Percentiles rank a stretch among this genome's conserved stretches.
Evolutionary conservation across 1,284 basidiomycete genomes (phyloP).

Genomic region (Ceratobasidium sp.): DNA sequence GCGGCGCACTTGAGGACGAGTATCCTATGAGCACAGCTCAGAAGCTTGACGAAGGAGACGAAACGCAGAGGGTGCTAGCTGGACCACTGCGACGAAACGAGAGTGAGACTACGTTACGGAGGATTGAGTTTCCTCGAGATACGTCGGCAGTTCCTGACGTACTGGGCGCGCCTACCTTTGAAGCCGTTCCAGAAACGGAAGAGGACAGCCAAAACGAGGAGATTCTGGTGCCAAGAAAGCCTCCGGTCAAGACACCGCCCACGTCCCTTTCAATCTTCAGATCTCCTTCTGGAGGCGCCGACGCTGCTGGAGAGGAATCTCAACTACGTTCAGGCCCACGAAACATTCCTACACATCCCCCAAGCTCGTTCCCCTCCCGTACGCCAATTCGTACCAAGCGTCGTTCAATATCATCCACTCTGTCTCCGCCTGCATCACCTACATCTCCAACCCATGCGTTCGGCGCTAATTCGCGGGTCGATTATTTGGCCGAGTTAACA

Average conservation of each 20-base stretch:
- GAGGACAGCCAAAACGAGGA: conserved; percentile 42
- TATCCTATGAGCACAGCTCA: neutral
- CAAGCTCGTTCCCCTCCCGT: conserved; percentile 66
- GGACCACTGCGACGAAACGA: conserved; percentile 26
- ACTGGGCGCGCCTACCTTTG: neutral
- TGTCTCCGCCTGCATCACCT: conserved; percentile 56
- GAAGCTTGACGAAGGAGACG: neutral
- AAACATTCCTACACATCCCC: conserved; percentile 35
- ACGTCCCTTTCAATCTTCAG: neutral
- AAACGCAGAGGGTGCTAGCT: neutral
- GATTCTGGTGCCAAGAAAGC: conserved; percentile 31
- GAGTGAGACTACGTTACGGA: conserved; percentile 34
- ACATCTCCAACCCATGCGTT: conserved; percentile 43
- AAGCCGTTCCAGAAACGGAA: conserved; percentile 28
- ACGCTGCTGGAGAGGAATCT: conserved; percentile 20
- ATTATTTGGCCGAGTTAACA: conserved; percentile 77
- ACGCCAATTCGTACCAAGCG: conserved; percentile 96
- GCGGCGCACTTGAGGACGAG: conserved; percentile 20
- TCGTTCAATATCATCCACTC: conserved; percentile 86
- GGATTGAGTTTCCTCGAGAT: conserved; percentile 24
- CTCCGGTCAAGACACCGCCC: neutral
- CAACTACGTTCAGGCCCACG: conserved; percentile 25
- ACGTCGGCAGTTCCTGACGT: neutral
- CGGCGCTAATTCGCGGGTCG: conserved; percentile 51
- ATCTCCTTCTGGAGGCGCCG: neutral